phyloP scores from a whole-genome alignment of 2,329 filamentous ascomycete genomes.

The Bipolaris sorokiniana region DNA sequence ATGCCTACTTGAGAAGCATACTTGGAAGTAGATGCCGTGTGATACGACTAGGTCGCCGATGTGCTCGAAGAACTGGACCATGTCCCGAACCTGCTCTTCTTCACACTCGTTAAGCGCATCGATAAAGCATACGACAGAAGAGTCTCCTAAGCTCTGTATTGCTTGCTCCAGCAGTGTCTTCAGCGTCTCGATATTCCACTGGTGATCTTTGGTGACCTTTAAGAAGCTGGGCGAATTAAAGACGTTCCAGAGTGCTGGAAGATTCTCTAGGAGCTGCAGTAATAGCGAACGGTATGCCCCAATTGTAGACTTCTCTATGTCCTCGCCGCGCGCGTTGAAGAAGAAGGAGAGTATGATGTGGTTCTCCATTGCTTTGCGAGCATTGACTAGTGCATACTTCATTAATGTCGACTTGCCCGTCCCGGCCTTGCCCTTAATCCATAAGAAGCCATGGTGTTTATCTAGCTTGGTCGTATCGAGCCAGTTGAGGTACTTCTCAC shows the following conservation, averaged over 20 bases:
- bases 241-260: conserved; percentile 16
- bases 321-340: conserved; percentile 34
- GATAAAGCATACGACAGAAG: conserved; percentile 33
- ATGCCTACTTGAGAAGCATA: conserved; percentile 42
- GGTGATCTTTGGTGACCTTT: conserved; percentile 8
- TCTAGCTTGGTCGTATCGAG: conserved; percentile 33
- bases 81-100: conserved; percentile 50
- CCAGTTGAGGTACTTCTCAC: conserved; percentile 48
- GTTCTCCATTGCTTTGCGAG: conserved; percentile 16
- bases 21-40: conserved; percentile 23
- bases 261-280: conserved; percentile 29
- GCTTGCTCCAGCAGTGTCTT: conserved; percentile 27
- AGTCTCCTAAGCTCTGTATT: conserved; percentile 17
- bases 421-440: conserved; percentile 52
- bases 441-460: conserved; percentile 52
- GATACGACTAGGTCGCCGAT: conserved; percentile 40
- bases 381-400: conserved; percentile 37
- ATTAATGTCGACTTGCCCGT: conserved; percentile 55
- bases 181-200: conserved; percentile 23
- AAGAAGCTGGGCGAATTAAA: conserved; percentile 10
- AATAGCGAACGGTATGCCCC: conserved; percentile 36
- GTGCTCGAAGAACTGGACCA: conserved; percentile 54
- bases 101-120: conserved; percentile 60
- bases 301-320: conserved; percentile 29
- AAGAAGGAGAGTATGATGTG: conserved; percentile 27